phyloP scores from a whole-genome alignment of 192 early-diverging fungal species.

The Pilobolus umbonatus region DNA sequence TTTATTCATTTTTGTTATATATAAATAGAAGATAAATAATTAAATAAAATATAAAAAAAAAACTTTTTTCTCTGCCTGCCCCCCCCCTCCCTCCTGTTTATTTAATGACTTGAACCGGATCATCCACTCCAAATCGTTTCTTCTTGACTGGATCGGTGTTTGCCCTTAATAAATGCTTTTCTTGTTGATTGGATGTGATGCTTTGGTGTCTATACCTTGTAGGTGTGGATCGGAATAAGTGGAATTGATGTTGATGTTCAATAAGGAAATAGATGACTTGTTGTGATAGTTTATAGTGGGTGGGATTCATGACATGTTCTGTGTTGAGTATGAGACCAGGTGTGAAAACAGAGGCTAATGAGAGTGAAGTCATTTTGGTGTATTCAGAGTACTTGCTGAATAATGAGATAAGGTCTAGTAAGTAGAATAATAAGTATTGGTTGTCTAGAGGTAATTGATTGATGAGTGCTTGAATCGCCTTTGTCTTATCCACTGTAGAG shows the following conservation, averaged over 20 bases:
- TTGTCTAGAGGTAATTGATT: constrained; percentile 48
- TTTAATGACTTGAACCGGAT: constrained; percentile 28
- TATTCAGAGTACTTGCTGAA: constrained; percentile 44
- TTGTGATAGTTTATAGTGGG: constrained; percentile 67
- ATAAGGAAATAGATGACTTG: constrained; percentile 73
- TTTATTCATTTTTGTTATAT: too few relatives aligned
- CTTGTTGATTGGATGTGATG: background rate
- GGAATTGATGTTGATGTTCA: constrained; percentile 38
- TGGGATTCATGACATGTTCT: constrained; percentile 61
- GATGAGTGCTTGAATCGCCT: constrained; percentile 53
- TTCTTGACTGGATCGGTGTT: constrained; percentile 25
- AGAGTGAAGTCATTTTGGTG: constrained; percentile 68
- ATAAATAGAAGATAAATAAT: too few relatives aligned
- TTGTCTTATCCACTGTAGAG: too few relatives aligned
- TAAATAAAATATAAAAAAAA: too few relatives aligned
- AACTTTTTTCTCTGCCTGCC: too few relatives aligned
- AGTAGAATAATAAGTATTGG: constrained; percentile 62
- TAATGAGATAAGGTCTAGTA: constrained; percentile 58
- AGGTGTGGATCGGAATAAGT: constrained; percentile 13
- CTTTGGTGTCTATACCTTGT: background rate
- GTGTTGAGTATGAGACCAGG: constrained; percentile 69
- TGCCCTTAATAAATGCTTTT: constrained; percentile 16
- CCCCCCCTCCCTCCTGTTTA: too few relatives aligned
- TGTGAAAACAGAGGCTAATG: constrained; percentile 70
- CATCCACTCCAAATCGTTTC: constrained; percentile 24